Base-by-base conservation (phyloP, 192 early-diverging fungal genomes). In the Phlyctochytrium bullatum region DNA sequence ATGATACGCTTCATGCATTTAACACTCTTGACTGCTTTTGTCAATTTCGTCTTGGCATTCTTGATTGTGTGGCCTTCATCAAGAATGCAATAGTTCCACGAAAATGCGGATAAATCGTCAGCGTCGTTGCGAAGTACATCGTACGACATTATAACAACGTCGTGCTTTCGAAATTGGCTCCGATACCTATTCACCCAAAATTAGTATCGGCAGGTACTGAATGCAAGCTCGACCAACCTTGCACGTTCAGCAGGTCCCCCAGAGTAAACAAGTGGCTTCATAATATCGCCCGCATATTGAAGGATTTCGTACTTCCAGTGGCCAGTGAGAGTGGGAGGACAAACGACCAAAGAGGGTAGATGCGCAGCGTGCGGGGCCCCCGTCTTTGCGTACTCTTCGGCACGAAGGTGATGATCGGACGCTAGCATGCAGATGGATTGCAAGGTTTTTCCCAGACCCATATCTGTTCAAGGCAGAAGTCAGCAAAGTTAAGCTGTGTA, bases 61-160 rank as follows among this genome's bases (percentile, higher is more conserved):
- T 93, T 95, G 78, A 99, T 99, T 29, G 94, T 86, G 69, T 99
- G 97, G 0, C 97, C 97, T 80, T 99, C 97, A 74, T 99, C 97
- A 50, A 99, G 78, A 59, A 96, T 89, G 69, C 93, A 95, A 73
- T 96, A 98, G 76, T 98, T 97, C 90, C 91, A 98, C 59, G 82
- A 70, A 34, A 90, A 77, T 12, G 72, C 65, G 1, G 74, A 67
- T 52, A 98, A 70, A 10, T 89, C 83, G 30, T 96, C 93, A 64
- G 97, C 90, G 72, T 99, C 97, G 73, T 96, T 95, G 53, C 95
- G 89, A 54, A 98, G 86, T 3, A 96, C 91, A 73, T 99, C 96
- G 71, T 99, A 99, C 4, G 96, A 98, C 82, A 91, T 93, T 68
- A 99, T 92, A 27, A 87, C 62, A 32, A 96, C 87, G 64, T 98